Percentiles rank a stretch among this genome's conserved stretches.
phyloP scores from a whole-genome alignment of 495 filamentous ascomycete species.

The Entonaema liquescens region DNA sequence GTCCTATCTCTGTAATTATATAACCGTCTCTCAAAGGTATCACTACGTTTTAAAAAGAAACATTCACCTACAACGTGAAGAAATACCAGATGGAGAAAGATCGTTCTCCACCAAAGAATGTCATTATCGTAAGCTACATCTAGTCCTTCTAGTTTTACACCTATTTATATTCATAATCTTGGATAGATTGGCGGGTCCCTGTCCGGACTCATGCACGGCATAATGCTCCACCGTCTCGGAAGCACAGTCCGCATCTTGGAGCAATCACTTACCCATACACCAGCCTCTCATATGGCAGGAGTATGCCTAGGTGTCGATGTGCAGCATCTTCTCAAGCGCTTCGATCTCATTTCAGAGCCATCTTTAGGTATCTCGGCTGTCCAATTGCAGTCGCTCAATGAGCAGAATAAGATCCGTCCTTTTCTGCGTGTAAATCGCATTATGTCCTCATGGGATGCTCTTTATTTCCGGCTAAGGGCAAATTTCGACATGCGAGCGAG shows the following conservation, averaged over 20 bases:
- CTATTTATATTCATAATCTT: not conserved
- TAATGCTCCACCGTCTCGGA: not conserved
- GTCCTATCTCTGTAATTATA: not conserved
- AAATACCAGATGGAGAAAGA: not conserved
- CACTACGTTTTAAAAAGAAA: not conserved
- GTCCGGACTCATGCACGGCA: not conserved
- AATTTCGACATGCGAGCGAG: not conserved
- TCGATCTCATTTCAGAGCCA: not conserved
- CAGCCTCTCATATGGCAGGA: not conserved
- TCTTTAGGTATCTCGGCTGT: not conserved
- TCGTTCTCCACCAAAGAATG: not conserved
- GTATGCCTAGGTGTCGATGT: not conserved
- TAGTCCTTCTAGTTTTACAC: not conserved
- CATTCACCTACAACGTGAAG: not conserved
- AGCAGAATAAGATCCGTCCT: not conserved
- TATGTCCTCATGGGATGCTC: not conserved
- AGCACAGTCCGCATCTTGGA: not conserved
- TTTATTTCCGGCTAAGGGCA: not conserved
- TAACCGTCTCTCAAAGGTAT: not conserved
- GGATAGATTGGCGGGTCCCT: not conserved
- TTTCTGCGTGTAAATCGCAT: not conserved
- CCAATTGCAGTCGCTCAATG: not conserved
- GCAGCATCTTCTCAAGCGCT: not conserved
- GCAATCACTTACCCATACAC: not conserved
- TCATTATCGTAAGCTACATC: not conserved